These are phyloP conservation scores for Beauveria pseudobassiana DNA, from an alignment of 2,329 filamentous ascomycete genomes.

Conservation along the genomic window DNA sequence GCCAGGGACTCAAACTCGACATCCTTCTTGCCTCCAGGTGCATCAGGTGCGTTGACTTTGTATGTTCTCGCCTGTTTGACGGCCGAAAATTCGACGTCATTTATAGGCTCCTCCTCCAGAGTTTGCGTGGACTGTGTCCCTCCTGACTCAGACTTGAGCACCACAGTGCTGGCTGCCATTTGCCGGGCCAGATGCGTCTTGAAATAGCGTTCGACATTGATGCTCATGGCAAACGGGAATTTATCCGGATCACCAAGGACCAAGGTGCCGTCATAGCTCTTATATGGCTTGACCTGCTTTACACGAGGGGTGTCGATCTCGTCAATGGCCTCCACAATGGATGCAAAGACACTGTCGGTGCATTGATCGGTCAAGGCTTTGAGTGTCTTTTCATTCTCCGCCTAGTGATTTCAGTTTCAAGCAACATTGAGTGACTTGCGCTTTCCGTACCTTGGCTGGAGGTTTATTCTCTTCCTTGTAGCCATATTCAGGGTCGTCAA, in stretches of 20 bases:
- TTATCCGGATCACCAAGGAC: constrained; percentile 70
- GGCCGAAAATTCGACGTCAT: constrained; percentile 51
- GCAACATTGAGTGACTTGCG: neutral
- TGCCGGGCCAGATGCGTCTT: constrained; percentile 72
- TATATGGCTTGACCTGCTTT: constrained; percentile 68
- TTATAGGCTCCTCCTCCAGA: constrained; percentile 38
- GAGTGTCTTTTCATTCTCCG: constrained; percentile 63
- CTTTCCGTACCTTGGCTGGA: constrained; percentile 49
- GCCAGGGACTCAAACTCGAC: constrained; percentile 76
- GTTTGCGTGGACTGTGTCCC: constrained; percentile 45
- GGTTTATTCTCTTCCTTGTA: constrained; percentile 88
- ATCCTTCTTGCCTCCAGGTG: constrained; percentile 71
- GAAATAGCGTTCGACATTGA: constrained; percentile 87
- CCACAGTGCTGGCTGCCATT: constrained; percentile 70
- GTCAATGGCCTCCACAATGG: constrained; percentile 75
- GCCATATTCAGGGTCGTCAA: constrained; percentile 83
- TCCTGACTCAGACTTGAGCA: constrained; percentile 44
- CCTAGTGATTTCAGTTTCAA: constrained; percentile 18
- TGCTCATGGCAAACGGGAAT: constrained; percentile 67
- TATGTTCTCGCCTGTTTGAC: constrained; percentile 78
- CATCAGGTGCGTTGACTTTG: constrained; percentile 66
- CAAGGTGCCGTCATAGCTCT: constrained; percentile 71
- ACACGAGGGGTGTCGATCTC: constrained; percentile 70
- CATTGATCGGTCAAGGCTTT: constrained; percentile 59
- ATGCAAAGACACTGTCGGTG: constrained; percentile 65